Base-by-base conservation (phyloP, 176 grass and related monocot genomes). In the Olyra latifolia region DNA sequence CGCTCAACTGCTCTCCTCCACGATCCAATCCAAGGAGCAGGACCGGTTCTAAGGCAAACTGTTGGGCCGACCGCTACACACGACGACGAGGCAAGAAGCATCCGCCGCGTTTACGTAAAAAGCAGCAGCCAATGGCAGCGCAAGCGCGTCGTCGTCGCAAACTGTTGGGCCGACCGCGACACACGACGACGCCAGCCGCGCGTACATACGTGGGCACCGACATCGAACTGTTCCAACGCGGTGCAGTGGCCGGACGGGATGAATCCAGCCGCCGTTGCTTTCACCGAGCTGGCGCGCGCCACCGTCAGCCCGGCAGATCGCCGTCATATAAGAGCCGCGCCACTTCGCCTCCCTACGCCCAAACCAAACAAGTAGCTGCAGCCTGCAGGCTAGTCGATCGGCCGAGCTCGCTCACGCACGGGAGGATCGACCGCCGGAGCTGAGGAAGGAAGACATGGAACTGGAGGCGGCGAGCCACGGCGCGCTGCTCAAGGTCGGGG, bases 401-500 rank as follows among this genome's bases (percentile, higher is more conserved):
- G n/a, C n/a, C n/a, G n/a, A n/a, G n/a, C n/a, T n/a, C n/a, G n/a
- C n/a, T n/a, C n/a, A n/a, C n/a, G n/a, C n/a, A n/a, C n/a, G n/a
- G n/a, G n/a, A n/a, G n/a, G n/a, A n/a, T n/a, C n/a, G n/a, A n/a
- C n/a, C n/a, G n/a, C n/a, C n/a, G n/a, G n/a, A n/a, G n/a, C n/a
- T n/a, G n/a, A n/a, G n/a, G n/a, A n/a, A n/a, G n/a, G n/a, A n/a
- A n/a, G n/a, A n/a, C 3, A 59, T 69, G 76, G 76, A 39, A 61
- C 40, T 52, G 1, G 79, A 76, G 5, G 50, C n/a, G 57, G 14
- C 0, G 72, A 83, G 53, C 60, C 85, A 87, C 30, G 69, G 25
- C 24, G 78, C 68, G 62, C 57, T 94, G 83, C 12, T 86, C 8
- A 96, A 90, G 87, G 82, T 77, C 8, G 79, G 87, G 4, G 2